These are phyloP conservation scores for Lichenothelia convexa DNA, from an alignment of 495 filamentous ascomycete species.

Conservation along the genomic window DNA sequence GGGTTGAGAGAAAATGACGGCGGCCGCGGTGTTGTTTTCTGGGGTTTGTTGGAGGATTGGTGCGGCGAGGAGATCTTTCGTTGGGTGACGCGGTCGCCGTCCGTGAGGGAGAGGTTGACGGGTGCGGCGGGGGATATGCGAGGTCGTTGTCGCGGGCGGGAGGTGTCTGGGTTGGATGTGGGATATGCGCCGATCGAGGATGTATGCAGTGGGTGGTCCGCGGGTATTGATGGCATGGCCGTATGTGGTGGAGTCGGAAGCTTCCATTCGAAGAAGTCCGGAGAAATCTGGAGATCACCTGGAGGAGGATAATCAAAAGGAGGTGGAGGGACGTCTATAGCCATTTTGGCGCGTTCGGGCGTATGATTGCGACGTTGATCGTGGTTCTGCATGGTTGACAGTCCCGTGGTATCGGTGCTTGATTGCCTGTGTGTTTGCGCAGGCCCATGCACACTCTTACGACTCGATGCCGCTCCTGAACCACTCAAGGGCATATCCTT, in stretches of 20 bases:
- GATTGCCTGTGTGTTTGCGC: constrained; percentile 27
- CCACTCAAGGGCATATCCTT: constrained; percentile 45
- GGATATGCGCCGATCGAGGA: constrained; percentile 21
- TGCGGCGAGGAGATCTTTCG: constrained; percentile 12
- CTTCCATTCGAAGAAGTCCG: constrained; percentile 21
- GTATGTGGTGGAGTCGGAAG: constrained; percentile 9
- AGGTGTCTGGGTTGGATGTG: constrained; percentile 35
- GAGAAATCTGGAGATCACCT: constrained; percentile 22
- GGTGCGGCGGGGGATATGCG: constrained; percentile 28
- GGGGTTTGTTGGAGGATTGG: constrained; percentile 10
- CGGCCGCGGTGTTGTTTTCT: constrained; percentile 10
- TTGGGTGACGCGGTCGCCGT: constrained; percentile 52
- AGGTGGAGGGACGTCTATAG: constrained; percentile 14
- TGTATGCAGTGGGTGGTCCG: constrained; percentile 12
- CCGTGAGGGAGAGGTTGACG: constrained; percentile 56
- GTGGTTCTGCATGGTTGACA: constrained; percentile 8
- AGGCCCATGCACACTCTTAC: constrained; percentile 18
- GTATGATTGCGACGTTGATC: constrained; percentile 8
- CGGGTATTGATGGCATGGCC: constrained; percentile 16
- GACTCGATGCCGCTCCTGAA: constrained; percentile 15
- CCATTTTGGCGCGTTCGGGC: constrained; percentile 25
- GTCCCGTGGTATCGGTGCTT: constrained; percentile 14
- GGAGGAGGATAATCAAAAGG: constrained; percentile 6
- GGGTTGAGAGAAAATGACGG: constrained; percentile 26
- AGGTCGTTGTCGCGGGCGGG: constrained; percentile 20